Evolutionary conservation across 2,329 filamentous ascomycete species (phyloP), one percentile per base, ranked within the genome.

Genomic region (Alternaria postmessia): DNA sequence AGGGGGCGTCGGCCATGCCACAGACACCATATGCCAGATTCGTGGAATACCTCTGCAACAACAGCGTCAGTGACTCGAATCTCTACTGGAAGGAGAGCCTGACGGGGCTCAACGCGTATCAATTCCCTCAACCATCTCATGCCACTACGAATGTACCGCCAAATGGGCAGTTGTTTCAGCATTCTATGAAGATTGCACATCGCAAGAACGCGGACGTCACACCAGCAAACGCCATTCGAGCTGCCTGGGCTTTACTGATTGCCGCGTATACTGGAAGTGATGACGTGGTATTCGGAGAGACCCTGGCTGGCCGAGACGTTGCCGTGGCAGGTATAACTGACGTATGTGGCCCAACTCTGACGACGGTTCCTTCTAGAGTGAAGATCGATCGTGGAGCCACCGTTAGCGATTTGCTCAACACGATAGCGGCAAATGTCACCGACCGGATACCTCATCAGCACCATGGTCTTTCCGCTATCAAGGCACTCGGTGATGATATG

Each of bases 401-500:
- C 5, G 71, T 80, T 2, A 53, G 65, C 3, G 58, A 74, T 2
- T 53, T 76, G 12, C 46, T 75, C 28, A 65, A 67, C 8, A 24
- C 20, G 1, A 69, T 77, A 14, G 63, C 72, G 5, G 39, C 51
- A 14, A 69, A 43, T 18, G 65, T 66, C 7, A 69, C 67, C 1
- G 72, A 74, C 9, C 70, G 71, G 16, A 77, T 78, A 22, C 75
- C 75, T 5, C 70, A 78, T 54, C 74, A 81, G 58, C 79, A 81
- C 32, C 64, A 72, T 49, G 78, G 79, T 8, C 65, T 79, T 38
- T 74, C 78, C 20, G 71, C 78, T 28, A 80, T 81, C 42, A 73
- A 74, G 30, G 71, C 73, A 14, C 69, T 80, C 12, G 86, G 84
- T 66, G 77, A 81, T 1, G 85, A 87, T 58, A 83, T 84, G 5